These are phyloP conservation scores for Linum trigynum DNA, from an alignment of 345 rosid genomes.

Conservation along the genomic window DNA sequence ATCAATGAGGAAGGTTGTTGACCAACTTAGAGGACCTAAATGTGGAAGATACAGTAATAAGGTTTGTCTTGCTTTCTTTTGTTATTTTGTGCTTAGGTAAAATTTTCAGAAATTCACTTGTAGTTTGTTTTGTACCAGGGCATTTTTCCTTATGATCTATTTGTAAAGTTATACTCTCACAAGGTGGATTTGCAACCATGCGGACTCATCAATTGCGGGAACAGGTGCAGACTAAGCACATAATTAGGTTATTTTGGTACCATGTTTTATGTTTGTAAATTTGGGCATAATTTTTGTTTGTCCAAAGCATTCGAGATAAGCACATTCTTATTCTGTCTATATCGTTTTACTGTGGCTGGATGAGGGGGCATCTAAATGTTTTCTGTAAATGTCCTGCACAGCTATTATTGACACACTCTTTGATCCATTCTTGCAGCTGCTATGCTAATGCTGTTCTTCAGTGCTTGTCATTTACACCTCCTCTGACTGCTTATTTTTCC, in stretches of 20 bases:
- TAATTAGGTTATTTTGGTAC: background rate
- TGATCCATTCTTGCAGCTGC: constrained; percentile 56
- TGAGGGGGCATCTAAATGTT: background rate
- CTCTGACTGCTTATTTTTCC: constrained; percentile 73
- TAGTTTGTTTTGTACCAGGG: constrained; percentile 38
- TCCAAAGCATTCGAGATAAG: no score
- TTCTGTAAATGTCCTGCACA: background rate
- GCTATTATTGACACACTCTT: background rate
- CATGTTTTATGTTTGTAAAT: background rate
- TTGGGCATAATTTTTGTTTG: no score
- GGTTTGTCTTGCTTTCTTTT: constrained; percentile 33
- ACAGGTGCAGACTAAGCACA: constrained; percentile 41
- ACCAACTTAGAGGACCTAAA: constrained; percentile 54
- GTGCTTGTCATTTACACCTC: constrained; percentile 89
- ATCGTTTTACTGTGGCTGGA: background rate
- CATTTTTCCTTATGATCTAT: constrained; percentile 65
- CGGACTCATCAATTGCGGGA: constrained; percentile 85
- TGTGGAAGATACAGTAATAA: constrained; percentile 48
- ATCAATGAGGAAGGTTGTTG: constrained; percentile 56
- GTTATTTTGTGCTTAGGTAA: background rate
- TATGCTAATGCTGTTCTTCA: constrained; percentile 93
- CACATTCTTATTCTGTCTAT: background rate
- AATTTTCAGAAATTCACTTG: background rate
- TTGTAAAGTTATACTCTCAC: constrained; percentile 64
- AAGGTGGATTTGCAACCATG: constrained; percentile 67